Evolutionary conservation across 2,329 filamentous ascomycete genomes (phyloP), one percentile per base, ranked within the genome.

Genomic region (Acephala macrosclerotiorum): DNA sequence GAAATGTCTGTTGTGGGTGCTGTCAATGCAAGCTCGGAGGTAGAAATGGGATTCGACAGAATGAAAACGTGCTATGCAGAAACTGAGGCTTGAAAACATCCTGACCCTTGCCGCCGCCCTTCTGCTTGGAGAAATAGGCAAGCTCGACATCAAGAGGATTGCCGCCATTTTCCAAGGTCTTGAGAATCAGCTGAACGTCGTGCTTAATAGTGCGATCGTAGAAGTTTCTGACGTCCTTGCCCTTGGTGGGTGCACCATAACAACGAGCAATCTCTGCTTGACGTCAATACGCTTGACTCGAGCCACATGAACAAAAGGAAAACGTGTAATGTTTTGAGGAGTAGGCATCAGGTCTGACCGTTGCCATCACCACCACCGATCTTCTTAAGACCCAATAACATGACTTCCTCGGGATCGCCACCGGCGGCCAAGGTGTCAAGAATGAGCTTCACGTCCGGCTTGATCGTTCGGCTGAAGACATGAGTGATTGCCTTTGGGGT

Each of bases 211-310:
- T 58, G 38, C 63, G 51, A 25, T 64, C 38, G 51, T 56, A 68
- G 22, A 61, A n/a, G 22, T 66, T 60, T 36, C 29, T 56, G 9
- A 70, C 47, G 26, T 65, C 64, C 45, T 63, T 64, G 26, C 58
- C 51, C 8, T 61, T 70, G 45, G 56, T 51, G 5, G 63, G 62
- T 60, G 59, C 55, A 38, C 66, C 64, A 60, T 67, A 68, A 47
- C 63, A 66, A 25, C 66, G 63, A 12, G 66, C 68, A 16, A 70
- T 66, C 53, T 68, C 64, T 70, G 58, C 11, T 45, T 40, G 14
- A 59, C 14, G 66, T 68, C 60, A 70, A 70, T 56, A 70, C 3
- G 11, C 25, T 53, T 33, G 14, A 33, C 25, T 29, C 25, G 6
- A 59, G 14, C 22, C 11, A 26, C 14, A 7, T 14, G 45, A 29